Evolutionary conservation across 2,329 filamentous ascomycete species (phyloP), one percentile per base, ranked within the genome.

Genomic region (Seiridium cupressi): DNA sequence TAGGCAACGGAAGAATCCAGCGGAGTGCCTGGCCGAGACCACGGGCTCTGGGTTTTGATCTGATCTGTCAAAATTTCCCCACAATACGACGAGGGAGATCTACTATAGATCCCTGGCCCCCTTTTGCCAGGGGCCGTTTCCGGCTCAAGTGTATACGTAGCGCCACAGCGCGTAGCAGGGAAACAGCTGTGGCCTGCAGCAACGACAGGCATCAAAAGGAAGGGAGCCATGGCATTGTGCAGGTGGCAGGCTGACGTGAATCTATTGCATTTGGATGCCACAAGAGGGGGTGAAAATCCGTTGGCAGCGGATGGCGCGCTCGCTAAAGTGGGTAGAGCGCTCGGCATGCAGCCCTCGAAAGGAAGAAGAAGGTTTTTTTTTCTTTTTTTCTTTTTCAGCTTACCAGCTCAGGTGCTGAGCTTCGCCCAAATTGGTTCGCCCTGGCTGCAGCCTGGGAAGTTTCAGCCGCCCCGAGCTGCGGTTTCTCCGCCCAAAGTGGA

Each of bases 391-490:
- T 4, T 6, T 53, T 53, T 53, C 49, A 53, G 49, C 49, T 53
- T 26, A 34, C 32, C 49, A 53, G 49, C 38, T 53, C 32, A n/a
- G 34, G 18, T 40, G 38, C 38, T 53, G 49, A 53, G 49, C 49
- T 53, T 53, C 32, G 49, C 49, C 32, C 34, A 34, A 36, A 53
- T 53, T 53, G 49, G 34, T 53, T 53, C 49, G 32, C 49, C 49
- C 49, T 53, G 49, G 32, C 49, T 53, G 49, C 49, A 53, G 49
- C 49, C 49, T 53, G 49, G 18, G 49, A 53, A 53, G 49, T 53
- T 53, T 53, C 49, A 53, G 49, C 49, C 49, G 49, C 34, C 35
- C 49, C 34, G 9, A 18, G 38, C 31, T 38, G 49, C 32, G 38
- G 32, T 18, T 53, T 38, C 34, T n/a, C 13, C 32, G 35, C 49